Conservation (phyloP, 2,329 filamentous ascomycete genomes). For the Fusarium tupiense region DNA sequence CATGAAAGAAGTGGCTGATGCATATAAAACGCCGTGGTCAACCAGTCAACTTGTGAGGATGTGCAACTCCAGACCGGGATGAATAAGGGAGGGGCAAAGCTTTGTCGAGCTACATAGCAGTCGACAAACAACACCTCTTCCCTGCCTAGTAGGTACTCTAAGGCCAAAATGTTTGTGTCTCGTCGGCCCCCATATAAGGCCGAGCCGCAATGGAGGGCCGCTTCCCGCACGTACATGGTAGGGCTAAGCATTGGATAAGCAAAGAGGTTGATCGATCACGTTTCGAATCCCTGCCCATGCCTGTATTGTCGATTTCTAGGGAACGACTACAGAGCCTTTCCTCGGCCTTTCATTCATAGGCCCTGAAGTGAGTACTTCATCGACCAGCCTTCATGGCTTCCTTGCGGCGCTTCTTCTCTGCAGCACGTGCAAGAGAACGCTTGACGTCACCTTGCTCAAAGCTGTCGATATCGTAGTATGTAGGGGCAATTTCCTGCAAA, state of each 20-base stretch:
- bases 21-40: constrained; percentile 29
- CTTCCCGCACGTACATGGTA: constrained; percentile 14
- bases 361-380: constrained; percentile 42
- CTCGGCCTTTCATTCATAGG: constrained; percentile 1
- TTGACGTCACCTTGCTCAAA: constrained; percentile 91
- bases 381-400: constrained; percentile 64
- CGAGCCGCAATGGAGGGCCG: constrained; percentile 21
- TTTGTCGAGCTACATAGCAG: not conserved
- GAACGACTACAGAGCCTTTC: not conserved
- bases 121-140: constrained; percentile 11
- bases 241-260: constrained; percentile 22
- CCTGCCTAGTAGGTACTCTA: not conserved
- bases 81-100: not conserved
- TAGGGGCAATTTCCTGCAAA: constrained; percentile 85
- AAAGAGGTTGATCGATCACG: constrained; percentile 20
- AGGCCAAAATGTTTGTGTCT: constrained; percentile 8
- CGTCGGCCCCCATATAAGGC: constrained; percentile 7
- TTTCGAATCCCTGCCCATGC: constrained; percentile 9
- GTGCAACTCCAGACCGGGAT: constrained; percentile 1
- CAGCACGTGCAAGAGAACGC: constrained; percentile 66
- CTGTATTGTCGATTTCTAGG: not conserved
- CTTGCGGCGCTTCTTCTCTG: constrained; percentile 69
- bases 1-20: constrained; percentile 28
- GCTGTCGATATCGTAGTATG: constrained; percentile 85
- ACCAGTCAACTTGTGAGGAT: constrained; percentile 22